phyloP scores from a whole-genome alignment of 2,329 filamentous ascomycete species.

The Gyromitra esculenta region DNA sequence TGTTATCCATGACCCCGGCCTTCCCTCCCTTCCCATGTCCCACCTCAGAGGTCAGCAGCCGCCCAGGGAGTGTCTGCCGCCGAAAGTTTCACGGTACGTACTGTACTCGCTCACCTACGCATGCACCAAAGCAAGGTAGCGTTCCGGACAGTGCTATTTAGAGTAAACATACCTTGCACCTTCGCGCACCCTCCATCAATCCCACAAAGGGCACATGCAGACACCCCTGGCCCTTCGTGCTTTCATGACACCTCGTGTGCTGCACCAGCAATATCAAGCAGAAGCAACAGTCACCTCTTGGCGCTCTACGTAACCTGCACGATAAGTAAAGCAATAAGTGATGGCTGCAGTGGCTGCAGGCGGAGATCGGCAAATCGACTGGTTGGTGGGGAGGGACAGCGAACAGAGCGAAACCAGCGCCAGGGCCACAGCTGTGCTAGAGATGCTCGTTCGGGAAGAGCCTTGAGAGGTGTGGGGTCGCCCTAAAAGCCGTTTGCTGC shows the following conservation, averaged over 20 bases:
- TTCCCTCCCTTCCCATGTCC: slow-evolving; percentile 6
- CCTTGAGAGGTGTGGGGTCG: slow-evolving; percentile 50
- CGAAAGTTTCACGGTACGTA: slow-evolving; percentile 44
- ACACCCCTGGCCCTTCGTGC: slow-evolving; percentile 19
- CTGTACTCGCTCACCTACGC: background rate
- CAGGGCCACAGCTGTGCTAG: slow-evolving; percentile 49
- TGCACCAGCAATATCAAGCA: background rate
- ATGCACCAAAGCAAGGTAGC: background rate
- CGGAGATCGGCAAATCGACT: slow-evolving; percentile 46
- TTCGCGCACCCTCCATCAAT: slow-evolving; percentile 10
- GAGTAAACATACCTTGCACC: slow-evolving; percentile 9
- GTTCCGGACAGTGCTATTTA: slow-evolving; percentile 15
- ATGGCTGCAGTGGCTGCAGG: slow-evolving; percentile 44
- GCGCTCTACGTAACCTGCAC: slow-evolving; percentile 43
- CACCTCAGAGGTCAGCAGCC: slow-evolving; percentile 40
- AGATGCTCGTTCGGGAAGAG: slow-evolving; percentile 52
- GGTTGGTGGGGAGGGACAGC: slow-evolving; percentile 31
- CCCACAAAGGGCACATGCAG: slow-evolving; percentile 21
- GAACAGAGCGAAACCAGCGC: slow-evolving; percentile 38
- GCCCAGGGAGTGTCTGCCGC: slow-evolving; percentile 36
- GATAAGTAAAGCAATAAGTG: slow-evolving; percentile 52
- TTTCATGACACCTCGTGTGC: slow-evolving; percentile 37
- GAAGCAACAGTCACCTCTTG: slow-evolving; percentile 40
- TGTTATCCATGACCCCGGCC: slow-evolving; percentile 37
- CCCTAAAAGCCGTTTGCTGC: slow-evolving; percentile 54